phyloP scores from a whole-genome alignment of 495 filamentous ascomycete genomes.

The Staphylotrichum tortipilum region DNA sequence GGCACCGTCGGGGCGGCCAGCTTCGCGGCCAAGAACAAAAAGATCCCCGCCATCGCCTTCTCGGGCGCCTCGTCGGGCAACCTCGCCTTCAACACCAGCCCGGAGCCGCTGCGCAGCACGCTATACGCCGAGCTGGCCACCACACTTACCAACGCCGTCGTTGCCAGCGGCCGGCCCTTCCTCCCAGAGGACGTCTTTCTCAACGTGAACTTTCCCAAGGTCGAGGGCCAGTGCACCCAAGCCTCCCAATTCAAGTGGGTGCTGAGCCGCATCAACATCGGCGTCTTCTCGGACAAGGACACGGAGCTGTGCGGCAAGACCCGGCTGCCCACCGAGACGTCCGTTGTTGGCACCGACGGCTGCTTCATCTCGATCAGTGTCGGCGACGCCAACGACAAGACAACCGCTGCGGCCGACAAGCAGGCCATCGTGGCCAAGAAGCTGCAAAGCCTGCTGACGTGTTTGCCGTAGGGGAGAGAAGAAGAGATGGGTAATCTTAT shows the following conservation, averaged over 20 bases:
- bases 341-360: constrained; percentile 37
- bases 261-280: constrained; percentile 48
- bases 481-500: not conserved
- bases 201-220: constrained; percentile 57
- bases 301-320: constrained; percentile 46
- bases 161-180: constrained; percentile 50
- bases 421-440: constrained; percentile 51
- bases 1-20: constrained; percentile 56
- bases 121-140: constrained; percentile 54
- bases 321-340: constrained; percentile 49
- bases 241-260: constrained; percentile 50
- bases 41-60: constrained; percentile 59
- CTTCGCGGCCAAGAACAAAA: constrained; percentile 43
- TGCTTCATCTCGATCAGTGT: constrained; percentile 60
- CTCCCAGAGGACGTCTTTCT: constrained; percentile 51
- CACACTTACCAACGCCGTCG: constrained; percentile 44
- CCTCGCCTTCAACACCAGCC: constrained; percentile 43
- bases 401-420: constrained; percentile 43
- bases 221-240: constrained; percentile 38
- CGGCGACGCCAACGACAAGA: constrained; percentile 49
- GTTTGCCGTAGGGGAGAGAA: constrained; percentile 17
- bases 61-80: constrained; percentile 42
- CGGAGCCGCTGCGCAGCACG: constrained; percentile 40
- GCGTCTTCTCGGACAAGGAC: constrained; percentile 44
- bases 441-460: constrained; percentile 45